Base-by-base conservation (phyloP, 345 rosid genomes). In the Odontarrhena argentea region DNA sequence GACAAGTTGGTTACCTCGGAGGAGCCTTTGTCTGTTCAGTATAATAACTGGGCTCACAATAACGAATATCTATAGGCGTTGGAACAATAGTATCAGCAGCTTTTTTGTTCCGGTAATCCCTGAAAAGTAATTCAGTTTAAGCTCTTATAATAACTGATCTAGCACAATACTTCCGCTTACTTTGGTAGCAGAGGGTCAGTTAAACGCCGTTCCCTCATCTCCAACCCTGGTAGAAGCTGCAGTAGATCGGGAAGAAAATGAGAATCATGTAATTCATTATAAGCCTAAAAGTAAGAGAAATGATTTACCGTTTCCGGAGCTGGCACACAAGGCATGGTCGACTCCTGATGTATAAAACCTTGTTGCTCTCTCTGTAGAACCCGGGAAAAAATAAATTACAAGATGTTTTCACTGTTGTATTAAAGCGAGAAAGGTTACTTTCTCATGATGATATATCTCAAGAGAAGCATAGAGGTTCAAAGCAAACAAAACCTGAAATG, bases 61-160 rank as follows among this genome's bases (percentile, higher is more conserved):
- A 88, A 68, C 92, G 80, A 74, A 94, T 80, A 75, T 94, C 97
- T 80, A 94, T 77, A 13, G 99, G 99, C 87, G 81, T 84, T 15
- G 92, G 85, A 36, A 77, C 75, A 77, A 74, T 76, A 41, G 69
- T 63, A 56, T 46, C 54, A n/a, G 88, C 54, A 22, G 97, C 92
- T 56, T 83, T 82, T 81, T 82, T 87, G 80, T 82, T 88, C 8
- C 96, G 81, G 13, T 88, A 94, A 70, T 80, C 78, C 95, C 99
- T 94, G 89, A 48, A 69, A 57, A 70, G 42, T 43, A 54, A 55
- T 25, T 44, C 32, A 51, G 47, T 26, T 46, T 46, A 50, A 68
- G 24, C 28, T 63, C 65, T 69, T 24, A 13, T 9, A 54, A n/a
- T 41, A 60, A 36, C 35, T 44, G 55, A 36, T 8, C 12, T 50